Base-by-base conservation (phyloP, 1,284 basidiomycete genomes). In the Cutaneotrichosporon sp. region DNA sequence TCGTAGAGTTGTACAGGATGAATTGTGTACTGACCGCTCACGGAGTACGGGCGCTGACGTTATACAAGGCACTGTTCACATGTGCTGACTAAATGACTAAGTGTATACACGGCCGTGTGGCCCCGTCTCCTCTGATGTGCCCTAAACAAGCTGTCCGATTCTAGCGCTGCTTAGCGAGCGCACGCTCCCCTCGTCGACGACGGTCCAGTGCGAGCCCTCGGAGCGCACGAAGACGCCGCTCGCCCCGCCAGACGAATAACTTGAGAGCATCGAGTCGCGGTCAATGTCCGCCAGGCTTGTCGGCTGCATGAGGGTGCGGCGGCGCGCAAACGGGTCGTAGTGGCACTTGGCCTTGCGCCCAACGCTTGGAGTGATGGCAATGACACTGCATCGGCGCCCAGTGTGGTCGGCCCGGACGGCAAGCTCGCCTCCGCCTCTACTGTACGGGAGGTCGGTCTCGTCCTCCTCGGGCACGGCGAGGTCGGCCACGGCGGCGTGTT, bases 281-380 rank as follows among this genome's bases (percentile, higher is more conserved):
- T 46, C 42, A 2, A 30, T 31, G 10, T 10, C 50, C 14, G 50
- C 30, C 11, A 26, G 8, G 26, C 50, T 31, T 52, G n/a, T 9
- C n/a, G 21, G 21, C 5, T 26, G n/a, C 13, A 52, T 13, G 11
- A 31, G 22, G 22, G 50, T 50, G 26, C 31, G 51, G 51, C 51
- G 51, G 30, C 51, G 51, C 51, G 31, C 51, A 53, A 53, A 53
- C 26, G 51, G 51, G 31, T 53, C 51, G 51, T 53, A 53, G 51
- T 53, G 51, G 31, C 51, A 53, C 31, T 53, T 53, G 51, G 51
- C 51, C 51, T 53, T 53, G 14, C 51, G 31, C 14, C 51, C 51
- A 10, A 34, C 51, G 9, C 31, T 34, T 30, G 51, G 51, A 10
- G 51, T 53, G 16, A 53, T 53, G 14, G 51, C 51, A 31, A 53